phyloP scores from a whole-genome alignment of 148 eudicot species.

The Rhododendron henanense region DNA sequence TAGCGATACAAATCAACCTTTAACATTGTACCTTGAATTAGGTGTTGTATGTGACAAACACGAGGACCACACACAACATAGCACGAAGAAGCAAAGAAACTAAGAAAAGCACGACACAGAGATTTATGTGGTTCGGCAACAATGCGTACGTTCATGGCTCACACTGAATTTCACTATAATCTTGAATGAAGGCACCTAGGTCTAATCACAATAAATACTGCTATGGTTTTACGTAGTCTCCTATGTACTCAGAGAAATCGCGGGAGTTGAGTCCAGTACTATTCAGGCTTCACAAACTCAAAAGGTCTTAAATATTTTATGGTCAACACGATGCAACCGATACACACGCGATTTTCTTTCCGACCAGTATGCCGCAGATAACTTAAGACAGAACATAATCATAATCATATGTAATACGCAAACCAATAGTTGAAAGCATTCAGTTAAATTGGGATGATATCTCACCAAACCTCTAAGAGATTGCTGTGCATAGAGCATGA shows the following conservation, averaged over 20 bases:
- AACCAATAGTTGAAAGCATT: not conserved
- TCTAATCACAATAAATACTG: not conserved
- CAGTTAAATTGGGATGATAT: constrained; percentile 23
- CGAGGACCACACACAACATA: not conserved
- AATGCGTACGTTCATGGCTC: not conserved
- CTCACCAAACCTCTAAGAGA: constrained; percentile 96
- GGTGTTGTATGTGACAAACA: not conserved
- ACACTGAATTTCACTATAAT: too few relatives aligned
- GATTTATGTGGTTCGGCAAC: not conserved
- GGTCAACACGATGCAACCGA: not conserved
- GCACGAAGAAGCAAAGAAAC: not conserved
- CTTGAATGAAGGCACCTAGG: too few relatives aligned
- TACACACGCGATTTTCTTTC: not conserved
- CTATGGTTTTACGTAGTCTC: not conserved
- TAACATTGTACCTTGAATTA: not conserved
- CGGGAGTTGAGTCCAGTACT: not conserved
- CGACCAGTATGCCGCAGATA: not conserved
- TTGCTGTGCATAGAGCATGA: constrained; percentile 86
- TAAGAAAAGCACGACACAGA: not conserved
- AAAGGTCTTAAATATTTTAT: not conserved
- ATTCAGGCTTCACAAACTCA: not conserved
- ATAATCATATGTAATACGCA: not conserved
- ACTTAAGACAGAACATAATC: not conserved
- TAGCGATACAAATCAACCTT: not conserved
- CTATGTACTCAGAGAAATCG: not conserved